Base-by-base conservation (phyloP, 495 filamentous ascomycete genomes). In the Penicillium pulvis region DNA sequence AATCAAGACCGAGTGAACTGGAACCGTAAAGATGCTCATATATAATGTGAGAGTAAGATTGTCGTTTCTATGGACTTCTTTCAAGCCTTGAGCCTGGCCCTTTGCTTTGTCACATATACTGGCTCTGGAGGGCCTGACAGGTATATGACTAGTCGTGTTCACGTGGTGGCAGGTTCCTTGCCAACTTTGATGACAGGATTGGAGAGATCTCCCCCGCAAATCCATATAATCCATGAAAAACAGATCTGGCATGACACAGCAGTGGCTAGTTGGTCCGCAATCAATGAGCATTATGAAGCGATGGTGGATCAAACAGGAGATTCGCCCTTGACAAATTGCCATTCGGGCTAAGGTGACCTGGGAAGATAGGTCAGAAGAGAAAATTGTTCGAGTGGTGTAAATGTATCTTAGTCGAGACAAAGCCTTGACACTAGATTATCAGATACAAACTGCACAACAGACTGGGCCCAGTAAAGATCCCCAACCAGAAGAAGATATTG, bases 401-500 rank as follows among this genome's bases (percentile, higher is more conserved):
- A 1, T 2, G 20, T 23, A 23, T 23, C 20, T 23, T 23, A 23
- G 20, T 23, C 20, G 20, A 23, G 20, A 28, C 3, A 28, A 28
- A 28, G 20, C 20, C 8, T n/a, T 16, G 26, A 43, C 16, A 65
- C 67, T 36, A 91, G 55, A 90, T 71, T 54, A 90, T 84, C 59
- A 91, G 56, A 68, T 91, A 91, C 63, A 91, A 68, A 43, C 82
- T 86, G 59, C 88, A 89, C 52, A 90, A 66, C 55, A 90, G 74
- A 70, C 87, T 90, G 16, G 88, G 88, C 10, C 86, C 88, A 4
- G 83, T 85, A 56, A 87, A 88, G 7, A 88, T 82, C 4, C 89
- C 87, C 36, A 89, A 58, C 88, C 89, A 92, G 65, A 92, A 92
- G 5, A 90, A 71, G 24, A 89, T 71, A 69, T 92, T 92, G 1